phyloP scores from a whole-genome alignment of 2,329 filamentous ascomycete species.

The Helotiales sp. region DNA sequence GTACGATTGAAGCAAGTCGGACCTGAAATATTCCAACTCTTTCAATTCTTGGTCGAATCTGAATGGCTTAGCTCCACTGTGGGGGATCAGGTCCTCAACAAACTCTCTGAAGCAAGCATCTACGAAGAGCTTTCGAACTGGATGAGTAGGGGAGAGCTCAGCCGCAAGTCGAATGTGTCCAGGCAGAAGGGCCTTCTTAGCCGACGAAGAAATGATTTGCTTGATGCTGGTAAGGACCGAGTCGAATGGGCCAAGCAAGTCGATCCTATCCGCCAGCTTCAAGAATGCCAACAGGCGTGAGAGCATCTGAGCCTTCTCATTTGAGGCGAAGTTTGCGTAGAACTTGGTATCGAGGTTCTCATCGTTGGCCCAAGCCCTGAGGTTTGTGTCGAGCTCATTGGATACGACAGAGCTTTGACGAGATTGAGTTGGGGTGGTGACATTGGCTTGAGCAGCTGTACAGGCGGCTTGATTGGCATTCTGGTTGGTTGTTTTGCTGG shows the following conservation, averaged over 20 bases:
- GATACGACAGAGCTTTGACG: background rate
- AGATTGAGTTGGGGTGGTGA: background rate
- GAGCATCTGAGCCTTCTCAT: conserved; percentile 2
- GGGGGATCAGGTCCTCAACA: background rate
- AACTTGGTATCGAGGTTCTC: background rate
- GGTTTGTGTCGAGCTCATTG: background rate
- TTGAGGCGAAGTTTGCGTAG: background rate
- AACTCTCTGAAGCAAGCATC: conserved; percentile 19
- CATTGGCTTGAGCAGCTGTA: background rate
- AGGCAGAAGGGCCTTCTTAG: background rate
- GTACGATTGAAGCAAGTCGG: conserved; percentile 19
- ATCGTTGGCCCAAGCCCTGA: background rate
- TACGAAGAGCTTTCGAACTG: conserved; percentile 16
- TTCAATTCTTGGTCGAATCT: conserved; percentile 20
- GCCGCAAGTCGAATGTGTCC: conserved; percentile 20
- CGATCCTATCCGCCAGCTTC: conserved; percentile 18
- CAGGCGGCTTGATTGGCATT: background rate
- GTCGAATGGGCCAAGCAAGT: conserved; percentile 21
- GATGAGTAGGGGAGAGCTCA: conserved; percentile 8
- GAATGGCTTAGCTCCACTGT: background rate
- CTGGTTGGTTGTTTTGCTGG: background rate
- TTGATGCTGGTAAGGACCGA: conserved; percentile 1
- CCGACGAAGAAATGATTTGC: background rate
- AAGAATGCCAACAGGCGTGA: conserved; percentile 19
- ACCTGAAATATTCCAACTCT: conserved; percentile 22